Evolutionary conservation across 2,329 filamentous ascomycete species (phyloP).

Genomic region (Diaporthe ilicicola): DNA sequence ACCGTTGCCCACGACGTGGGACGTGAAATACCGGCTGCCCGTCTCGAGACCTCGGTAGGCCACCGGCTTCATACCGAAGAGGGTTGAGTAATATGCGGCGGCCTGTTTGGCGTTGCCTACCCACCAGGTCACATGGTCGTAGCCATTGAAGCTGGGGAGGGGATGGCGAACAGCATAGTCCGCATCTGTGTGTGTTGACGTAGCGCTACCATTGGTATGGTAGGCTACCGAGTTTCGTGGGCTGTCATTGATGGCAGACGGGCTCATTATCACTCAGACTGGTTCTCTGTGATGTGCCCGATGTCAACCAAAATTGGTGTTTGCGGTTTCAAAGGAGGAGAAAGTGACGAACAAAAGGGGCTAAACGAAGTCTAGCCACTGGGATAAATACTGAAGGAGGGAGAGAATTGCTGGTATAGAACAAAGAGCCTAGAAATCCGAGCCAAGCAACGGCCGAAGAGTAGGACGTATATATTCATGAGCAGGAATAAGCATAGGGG

Average conservation of each 20-base stretch:
- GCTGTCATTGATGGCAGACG: conserved; percentile 64
- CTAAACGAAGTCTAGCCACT: not conserved
- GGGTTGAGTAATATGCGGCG: conserved; percentile 84
- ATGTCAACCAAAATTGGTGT: not conserved
- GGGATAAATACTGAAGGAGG: not conserved
- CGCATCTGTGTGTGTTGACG: conserved; percentile 52
- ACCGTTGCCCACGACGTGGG: conserved; percentile 83
- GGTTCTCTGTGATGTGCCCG: conserved; percentile 2
- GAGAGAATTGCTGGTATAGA: not conserved
- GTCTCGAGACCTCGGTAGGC: conserved; percentile 92
- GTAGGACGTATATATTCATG: conserved; percentile 28
- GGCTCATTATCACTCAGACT: conserved; percentile 59
- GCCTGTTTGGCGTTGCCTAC: conserved; percentile 97
- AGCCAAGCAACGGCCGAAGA: not conserved
- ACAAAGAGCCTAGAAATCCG: not conserved
- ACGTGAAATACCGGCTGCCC: conserved; percentile 80
- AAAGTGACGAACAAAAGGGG: not conserved
- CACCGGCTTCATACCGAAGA: conserved; percentile 84
- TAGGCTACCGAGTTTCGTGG: conserved; percentile 54
- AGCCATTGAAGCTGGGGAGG: conserved; percentile 75
- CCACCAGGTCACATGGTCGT: conserved; percentile 95
- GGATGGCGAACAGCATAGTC: conserved; percentile 63
- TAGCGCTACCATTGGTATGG: conserved; percentile 34
- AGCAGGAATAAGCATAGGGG: not conserved
- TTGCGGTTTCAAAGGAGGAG: not conserved